A percentile compares a stretch with the other conserved stretches of the same genome.
Conservation (phyloP, 257 asterid species). For the Anisodus acutangulus region DNA sequence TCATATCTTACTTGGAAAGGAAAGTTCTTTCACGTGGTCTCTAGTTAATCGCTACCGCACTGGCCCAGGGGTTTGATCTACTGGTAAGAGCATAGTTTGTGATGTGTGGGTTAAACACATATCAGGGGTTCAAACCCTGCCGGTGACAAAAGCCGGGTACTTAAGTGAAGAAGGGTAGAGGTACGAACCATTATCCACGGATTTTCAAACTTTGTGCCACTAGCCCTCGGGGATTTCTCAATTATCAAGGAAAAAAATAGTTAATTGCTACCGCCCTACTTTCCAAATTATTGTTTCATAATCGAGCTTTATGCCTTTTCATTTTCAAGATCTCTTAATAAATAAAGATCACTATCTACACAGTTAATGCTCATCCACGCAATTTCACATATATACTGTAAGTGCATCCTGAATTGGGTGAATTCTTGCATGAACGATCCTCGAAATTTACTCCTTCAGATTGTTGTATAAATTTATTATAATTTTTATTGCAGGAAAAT, state of each 20-base stretch:
- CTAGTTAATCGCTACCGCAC: not conserved
- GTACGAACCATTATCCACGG: too few species aligned
- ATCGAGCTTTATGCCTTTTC: not conserved
- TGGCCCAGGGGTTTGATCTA: not conserved
- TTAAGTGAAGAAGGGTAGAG: too few species aligned
- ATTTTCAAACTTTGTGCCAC: not conserved
- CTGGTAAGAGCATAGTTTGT: not conserved
- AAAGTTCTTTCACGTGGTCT: not conserved
- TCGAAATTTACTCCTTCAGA: not conserved
- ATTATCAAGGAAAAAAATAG: too few species aligned
- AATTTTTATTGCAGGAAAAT: slow-evolving; percentile 69
- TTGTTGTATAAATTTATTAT: not conserved
- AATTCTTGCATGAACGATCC: not conserved
- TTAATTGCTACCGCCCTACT: not conserved
- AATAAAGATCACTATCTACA: not conserved
- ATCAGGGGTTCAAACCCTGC: not conserved
- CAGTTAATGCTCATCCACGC: too few species aligned
- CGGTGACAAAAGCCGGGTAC: not conserved
- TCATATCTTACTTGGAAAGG: not conserved
- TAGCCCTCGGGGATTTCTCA: not conserved
- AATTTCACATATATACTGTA: not conserved
- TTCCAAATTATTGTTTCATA: not conserved
- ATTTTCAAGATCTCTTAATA: not conserved
- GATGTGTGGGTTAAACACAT: not conserved
- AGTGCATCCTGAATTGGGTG: not conserved